Conservation (phyloP, 768 basidiomycete genomes). For the Astraeus odoratus region DNA sequence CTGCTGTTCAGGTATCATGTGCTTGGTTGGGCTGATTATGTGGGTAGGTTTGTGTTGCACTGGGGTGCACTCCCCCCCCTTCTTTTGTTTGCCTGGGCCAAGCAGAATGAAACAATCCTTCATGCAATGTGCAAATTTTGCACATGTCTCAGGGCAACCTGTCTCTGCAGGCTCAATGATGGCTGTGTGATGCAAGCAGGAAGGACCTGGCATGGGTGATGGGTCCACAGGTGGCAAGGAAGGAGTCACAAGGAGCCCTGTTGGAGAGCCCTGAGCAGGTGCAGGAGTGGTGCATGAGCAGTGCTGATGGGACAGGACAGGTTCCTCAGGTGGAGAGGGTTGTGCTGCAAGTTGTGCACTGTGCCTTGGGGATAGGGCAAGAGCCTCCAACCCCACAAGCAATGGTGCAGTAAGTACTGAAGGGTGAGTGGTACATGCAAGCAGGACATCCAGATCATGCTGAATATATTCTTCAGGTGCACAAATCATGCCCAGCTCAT, state of each 20-base stretch:
- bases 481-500: background rate
- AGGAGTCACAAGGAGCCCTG: too few species aligned
- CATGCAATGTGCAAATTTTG: conserved; percentile 6
- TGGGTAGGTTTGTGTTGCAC: too few species aligned
- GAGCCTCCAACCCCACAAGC: too few species aligned
- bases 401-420: background rate
- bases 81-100: conserved; percentile 4
- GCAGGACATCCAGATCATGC: background rate
- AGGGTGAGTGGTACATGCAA: too few species aligned
- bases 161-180: background rate
- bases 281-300: too few species aligned
- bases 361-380: background rate
- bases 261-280: too few species aligned
- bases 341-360: background rate
- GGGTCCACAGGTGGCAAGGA: background rate
- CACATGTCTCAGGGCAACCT: background rate
- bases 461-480: background rate
- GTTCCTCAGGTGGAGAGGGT: background rate
- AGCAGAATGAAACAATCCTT: conserved; percentile 8
- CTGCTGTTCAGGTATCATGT: too few species aligned
- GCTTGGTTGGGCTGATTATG: too few species aligned
- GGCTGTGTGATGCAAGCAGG: background rate
- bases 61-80: background rate
- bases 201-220: background rate
- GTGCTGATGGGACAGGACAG: too few species aligned